Evolutionary conservation across 257 asterid genomes (phyloP).

Genomic region (Paulownia fortunei): DNA sequence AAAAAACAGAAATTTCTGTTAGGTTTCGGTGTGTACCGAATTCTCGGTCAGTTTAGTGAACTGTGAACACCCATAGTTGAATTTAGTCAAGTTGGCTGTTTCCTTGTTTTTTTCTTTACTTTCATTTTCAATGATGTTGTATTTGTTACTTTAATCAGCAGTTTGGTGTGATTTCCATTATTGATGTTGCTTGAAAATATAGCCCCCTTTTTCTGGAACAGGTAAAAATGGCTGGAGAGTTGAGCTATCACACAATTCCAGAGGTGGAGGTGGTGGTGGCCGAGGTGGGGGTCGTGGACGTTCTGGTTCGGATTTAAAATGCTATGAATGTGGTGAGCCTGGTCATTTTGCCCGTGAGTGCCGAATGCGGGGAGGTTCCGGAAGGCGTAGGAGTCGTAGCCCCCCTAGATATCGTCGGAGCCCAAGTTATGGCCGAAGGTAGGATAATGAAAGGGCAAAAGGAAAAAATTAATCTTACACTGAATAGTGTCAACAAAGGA

Average conservation of each 20-base stretch:
- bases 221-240: constrained; percentile 99
- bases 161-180: constrained; percentile 1
- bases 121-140: not conserved
- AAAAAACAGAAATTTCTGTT: no score
- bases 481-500: no score
- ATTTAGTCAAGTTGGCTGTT: not conserved
- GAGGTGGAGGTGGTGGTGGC: constrained; percentile 71
- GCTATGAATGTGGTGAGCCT: constrained; percentile 96
- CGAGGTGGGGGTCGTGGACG: constrained; percentile 84
- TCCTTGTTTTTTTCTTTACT: not conserved
- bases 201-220: constrained; percentile 23
- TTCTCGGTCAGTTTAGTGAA: no score
- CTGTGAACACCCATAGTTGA: no score
- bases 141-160: not conserved
- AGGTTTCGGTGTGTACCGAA: no score
- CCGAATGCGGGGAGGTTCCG: constrained; percentile 66
- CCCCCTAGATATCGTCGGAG: constrained; percentile 85
- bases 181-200: not conserved
- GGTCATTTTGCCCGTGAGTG: constrained; percentile 99
- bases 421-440: constrained; percentile 97
- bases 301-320: constrained; percentile 86
- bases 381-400: constrained; percentile 93
- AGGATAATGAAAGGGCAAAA: not conserved
- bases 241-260: constrained; percentile 90
- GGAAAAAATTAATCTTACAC: not conserved